Evolutionary conservation across 148 eudicot genomes (phyloP).

Genomic region (Persicaria tinctoria): DNA sequence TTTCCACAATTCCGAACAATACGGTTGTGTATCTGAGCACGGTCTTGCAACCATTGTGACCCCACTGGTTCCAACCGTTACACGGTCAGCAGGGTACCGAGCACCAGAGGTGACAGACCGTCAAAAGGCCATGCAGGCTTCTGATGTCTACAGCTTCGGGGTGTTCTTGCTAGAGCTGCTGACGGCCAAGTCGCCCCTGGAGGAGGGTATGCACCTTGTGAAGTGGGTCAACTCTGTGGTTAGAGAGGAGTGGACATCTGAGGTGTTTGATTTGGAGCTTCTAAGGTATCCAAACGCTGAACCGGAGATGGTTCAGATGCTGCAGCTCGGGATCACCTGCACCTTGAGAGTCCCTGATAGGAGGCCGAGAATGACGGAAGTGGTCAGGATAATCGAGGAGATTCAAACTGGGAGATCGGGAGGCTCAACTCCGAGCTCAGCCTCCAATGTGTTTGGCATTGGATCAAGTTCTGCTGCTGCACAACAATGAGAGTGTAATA

Average conservation of each 20-base stretch:
- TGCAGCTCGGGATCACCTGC: constrained; percentile 68
- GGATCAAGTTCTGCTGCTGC: background rate
- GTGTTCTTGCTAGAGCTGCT: constrained; percentile 72
- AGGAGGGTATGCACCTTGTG: constrained; percentile 49
- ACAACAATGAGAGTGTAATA: background rate
- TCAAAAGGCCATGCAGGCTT: constrained; percentile 50
- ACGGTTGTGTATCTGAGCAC: constrained; percentile 60
- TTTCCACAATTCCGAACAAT: constrained; percentile 47
- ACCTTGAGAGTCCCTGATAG: constrained; percentile 42
- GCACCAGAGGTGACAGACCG: constrained; percentile 75
- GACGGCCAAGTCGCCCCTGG: constrained; percentile 65
- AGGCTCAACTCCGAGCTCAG: constrained; percentile 37
- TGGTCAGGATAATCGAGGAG: constrained; percentile 57
- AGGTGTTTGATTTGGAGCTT: constrained; percentile 79
- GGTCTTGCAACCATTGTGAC: constrained; percentile 58
- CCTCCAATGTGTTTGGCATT: background rate
- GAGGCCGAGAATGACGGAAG: constrained; percentile 57
- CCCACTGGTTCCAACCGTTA: constrained; percentile 36
- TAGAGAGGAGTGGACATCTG: constrained; percentile 91
- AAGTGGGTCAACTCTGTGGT: constrained; percentile 85
- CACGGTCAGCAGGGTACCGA: constrained; percentile 40
- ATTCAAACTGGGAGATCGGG: constrained; percentile 36
- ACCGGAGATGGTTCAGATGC: constrained; percentile 77
- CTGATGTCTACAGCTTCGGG: constrained; percentile 81
- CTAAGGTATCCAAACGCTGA: constrained; percentile 54